Evolutionary conservation across 2,329 filamentous ascomycete species (phyloP), one percentile per base, ranked within the genome.

Genomic region (Ophidiomyces ophidiicola): DNA sequence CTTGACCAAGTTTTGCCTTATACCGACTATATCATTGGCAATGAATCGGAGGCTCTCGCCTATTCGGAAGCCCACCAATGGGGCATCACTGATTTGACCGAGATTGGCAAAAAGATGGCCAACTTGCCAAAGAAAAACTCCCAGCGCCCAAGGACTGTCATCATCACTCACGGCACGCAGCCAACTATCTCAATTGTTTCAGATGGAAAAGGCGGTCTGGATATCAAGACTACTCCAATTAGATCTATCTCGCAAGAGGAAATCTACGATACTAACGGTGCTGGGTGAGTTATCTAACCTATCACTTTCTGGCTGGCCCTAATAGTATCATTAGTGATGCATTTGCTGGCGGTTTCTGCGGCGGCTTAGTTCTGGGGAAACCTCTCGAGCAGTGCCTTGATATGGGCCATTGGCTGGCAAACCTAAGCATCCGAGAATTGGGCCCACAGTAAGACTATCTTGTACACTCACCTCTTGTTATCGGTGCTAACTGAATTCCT

Each of bases 241-340:
- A 84, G 83, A 60, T 70, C 76, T 52, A 88, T 98, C 53, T 70
- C 75, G 50, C 69, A 74, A 60, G 72, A 75, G 36, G 69, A 82
- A 66, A 96, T 98, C 66, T 82, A 82, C 63, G 90, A 98, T 67
- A 96, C 88, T 62, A 96, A 88, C 59, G 90, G 90, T 59, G 90
- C 90, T 46, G 90, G 74, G 70, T 72, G 56, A 57, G 67, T 59
- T 35, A 1, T 14, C 10, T 21, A 12, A 7, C 14, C 23, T 19
- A 19, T 3, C 11, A n/a, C n/a, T n/a, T n/a, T n/a, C 11, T 8
- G 18, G 5, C 14, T 8, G 2, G 10, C 11, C 12, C 25, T 40
- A 36, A 36, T 30, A n/a, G 21, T 29, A 3, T n/a, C 18, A 26
- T n/a, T 20, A 72, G 86, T 60, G 90, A 98, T 60, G 88, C 90